These are phyloP conservation scores for Psidium guajava DNA, from an alignment of 345 rosid genomes.

Conservation along the genomic window DNA sequence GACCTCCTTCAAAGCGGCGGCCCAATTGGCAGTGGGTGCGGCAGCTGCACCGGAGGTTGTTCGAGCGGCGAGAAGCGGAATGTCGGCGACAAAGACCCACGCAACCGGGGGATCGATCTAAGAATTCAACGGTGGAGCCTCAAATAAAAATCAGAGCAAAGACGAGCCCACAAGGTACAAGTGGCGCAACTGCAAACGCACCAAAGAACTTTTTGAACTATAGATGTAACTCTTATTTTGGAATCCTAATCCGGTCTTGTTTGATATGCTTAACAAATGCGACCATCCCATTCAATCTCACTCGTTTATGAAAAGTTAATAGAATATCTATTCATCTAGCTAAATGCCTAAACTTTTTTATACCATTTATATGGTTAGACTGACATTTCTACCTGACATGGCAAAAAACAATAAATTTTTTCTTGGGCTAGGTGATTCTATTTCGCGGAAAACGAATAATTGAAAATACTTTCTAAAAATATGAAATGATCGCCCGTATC, in stretches of 20 bases:
- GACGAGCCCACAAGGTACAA: neutral
- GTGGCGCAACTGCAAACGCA: rapidly evolving
- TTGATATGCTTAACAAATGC: neutral
- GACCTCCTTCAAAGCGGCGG: neutral
- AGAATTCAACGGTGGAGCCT: neutral
- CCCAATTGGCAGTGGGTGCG: neutral
- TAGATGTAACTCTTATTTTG: neutral
- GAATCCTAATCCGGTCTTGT: rapidly evolving
- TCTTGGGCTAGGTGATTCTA: neutral
- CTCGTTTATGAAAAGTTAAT: neutral
- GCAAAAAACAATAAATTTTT: neutral
- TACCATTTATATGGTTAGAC: rapidly evolving
- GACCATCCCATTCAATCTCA: neutral
- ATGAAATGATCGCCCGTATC: no score
- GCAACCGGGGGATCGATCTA: neutral
- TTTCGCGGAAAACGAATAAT: no score
- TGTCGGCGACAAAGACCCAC: neutral
- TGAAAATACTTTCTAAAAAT: no score
- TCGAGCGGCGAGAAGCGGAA: neutral
- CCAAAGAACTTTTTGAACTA: neutral
- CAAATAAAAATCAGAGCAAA: neutral
- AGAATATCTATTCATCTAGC: rapidly evolving
- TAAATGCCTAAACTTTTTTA: rapidly evolving
- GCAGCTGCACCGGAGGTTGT: neutral
- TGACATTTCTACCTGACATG: neutral